Conservation (phyloP, 2,329 filamentous ascomycete genomes). For the Ascochyta clinopodiicola region DNA sequence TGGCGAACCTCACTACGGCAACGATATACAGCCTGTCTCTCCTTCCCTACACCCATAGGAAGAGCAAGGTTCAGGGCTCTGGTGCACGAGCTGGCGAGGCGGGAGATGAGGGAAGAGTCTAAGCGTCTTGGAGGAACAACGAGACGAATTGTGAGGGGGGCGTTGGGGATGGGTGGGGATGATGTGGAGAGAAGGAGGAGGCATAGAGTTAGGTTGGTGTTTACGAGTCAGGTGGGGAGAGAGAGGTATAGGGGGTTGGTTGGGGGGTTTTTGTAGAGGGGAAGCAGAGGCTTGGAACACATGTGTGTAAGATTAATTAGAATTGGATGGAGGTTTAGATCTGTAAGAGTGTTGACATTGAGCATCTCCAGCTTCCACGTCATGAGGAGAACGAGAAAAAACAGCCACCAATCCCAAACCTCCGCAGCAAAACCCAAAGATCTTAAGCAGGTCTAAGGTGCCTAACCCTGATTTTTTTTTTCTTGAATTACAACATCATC, state of each 20-base stretch:
- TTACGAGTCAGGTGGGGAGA: slow-evolving; percentile 8
- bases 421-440: too few species aligned
- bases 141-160: not conserved
- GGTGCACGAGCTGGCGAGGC: slow-evolving; percentile 1
- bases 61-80: slow-evolving; percentile 4
- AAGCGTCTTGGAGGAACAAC: not conserved
- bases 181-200: not conserved
- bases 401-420: too few species aligned
- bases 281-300: too few species aligned
- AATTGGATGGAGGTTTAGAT: too few species aligned
- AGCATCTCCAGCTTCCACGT: too few species aligned
- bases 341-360: too few species aligned
- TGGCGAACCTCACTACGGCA: not conserved
- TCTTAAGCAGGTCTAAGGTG: too few species aligned
- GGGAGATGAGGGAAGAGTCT: slow-evolving; percentile 1
- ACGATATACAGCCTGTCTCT: not conserved
- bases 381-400: too few species aligned
- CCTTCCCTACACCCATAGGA: slow-evolving; percentile 2
- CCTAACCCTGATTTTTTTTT: too few species aligned
- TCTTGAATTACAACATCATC: too few species aligned
- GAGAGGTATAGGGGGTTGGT: not conserved
- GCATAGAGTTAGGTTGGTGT: slow-evolving; percentile 8
- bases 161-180: not conserved
- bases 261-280: not conserved
- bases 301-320: too few species aligned